phyloP scores from a whole-genome alignment of 345 rosid species.

The Boechera divaricarpa region DNA sequence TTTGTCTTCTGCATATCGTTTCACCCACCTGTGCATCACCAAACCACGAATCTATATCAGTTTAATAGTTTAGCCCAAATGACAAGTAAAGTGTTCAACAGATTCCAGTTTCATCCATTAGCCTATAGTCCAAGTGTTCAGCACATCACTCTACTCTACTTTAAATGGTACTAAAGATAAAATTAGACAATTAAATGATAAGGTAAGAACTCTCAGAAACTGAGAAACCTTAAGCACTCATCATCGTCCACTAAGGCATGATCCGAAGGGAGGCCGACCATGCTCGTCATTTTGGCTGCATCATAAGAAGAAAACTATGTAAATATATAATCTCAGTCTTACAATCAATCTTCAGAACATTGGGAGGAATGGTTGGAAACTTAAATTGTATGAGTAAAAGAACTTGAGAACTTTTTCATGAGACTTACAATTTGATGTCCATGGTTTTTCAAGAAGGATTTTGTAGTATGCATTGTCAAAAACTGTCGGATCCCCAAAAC shows the following conservation, averaged over 20 bases:
- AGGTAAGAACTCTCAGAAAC: conserved; percentile 20
- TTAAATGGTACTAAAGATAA: background rate
- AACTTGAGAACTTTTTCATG: conserved; percentile 10
- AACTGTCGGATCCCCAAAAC: conserved; percentile 73
- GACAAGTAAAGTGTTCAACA: background rate
- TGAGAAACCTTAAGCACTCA: conserved; percentile 77
- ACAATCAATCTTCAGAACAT: background rate
- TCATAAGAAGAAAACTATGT: background rate
- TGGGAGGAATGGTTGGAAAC: conserved; percentile 1
- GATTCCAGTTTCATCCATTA: conserved; percentile 9
- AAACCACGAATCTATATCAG: conserved; percentile 26
- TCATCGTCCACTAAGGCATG: conserved; percentile 78
- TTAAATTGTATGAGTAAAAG: conserved; percentile 2
- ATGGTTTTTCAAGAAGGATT: conserved; percentile 85
- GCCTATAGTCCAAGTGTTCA: conserved; percentile 13
- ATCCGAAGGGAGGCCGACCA: conserved; percentile 96
- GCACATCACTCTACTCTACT: conserved; percentile 3
- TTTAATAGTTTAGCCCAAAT: conserved; percentile 1
- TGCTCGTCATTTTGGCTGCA: conserved; percentile 75
- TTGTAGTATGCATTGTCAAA: conserved; percentile 88
- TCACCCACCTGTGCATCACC: conserved; percentile 68
- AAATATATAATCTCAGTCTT: background rate
- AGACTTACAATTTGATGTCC: conserved; percentile 70
- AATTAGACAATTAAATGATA: background rate
- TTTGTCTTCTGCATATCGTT: conserved; percentile 67